These are phyloP conservation scores for Viola odorata DNA, from an alignment of 345 rosid species.

Conservation along the genomic window DNA sequence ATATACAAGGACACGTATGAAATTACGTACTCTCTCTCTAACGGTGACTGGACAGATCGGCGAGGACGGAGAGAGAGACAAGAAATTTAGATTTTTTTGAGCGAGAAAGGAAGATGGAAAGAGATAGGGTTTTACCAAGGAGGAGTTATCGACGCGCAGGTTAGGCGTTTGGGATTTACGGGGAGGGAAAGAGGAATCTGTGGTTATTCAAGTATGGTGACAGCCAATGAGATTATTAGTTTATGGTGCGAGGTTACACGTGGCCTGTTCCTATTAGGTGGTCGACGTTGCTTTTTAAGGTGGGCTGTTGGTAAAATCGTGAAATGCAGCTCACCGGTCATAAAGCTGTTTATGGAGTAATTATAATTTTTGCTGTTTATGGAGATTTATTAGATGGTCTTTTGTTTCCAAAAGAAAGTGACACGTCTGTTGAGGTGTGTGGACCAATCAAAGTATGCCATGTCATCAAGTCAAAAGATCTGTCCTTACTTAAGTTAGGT, in stretches of 20 bases:
- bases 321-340: constrained; percentile 1
- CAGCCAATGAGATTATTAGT: background rate
- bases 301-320: background rate
- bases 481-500: background rate
- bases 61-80: constrained; percentile 5
- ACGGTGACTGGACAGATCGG: constrained; percentile 27
- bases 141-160: background rate
- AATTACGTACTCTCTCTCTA: constrained; percentile 16
- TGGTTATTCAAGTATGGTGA: too few species aligned
- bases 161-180: background rate
- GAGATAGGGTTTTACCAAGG: constrained; percentile 11
- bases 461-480: constrained; percentile 15
- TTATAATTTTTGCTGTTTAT: too few species aligned
- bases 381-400: too few species aligned
- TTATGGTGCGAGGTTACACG: background rate
- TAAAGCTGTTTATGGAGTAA: background rate
- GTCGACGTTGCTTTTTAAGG: background rate
- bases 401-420: background rate
- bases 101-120: background rate
- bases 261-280: background rate
- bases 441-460: constrained; percentile 25
- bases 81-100: background rate
- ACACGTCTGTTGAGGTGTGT: constrained; percentile 24
- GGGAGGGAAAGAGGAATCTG: too few species aligned
- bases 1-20: too few species aligned